These are phyloP conservation scores for Skeletonema menzelii DNA, from an alignment of 108 stramenopile genomes.

Conservation along the genomic window DNA sequence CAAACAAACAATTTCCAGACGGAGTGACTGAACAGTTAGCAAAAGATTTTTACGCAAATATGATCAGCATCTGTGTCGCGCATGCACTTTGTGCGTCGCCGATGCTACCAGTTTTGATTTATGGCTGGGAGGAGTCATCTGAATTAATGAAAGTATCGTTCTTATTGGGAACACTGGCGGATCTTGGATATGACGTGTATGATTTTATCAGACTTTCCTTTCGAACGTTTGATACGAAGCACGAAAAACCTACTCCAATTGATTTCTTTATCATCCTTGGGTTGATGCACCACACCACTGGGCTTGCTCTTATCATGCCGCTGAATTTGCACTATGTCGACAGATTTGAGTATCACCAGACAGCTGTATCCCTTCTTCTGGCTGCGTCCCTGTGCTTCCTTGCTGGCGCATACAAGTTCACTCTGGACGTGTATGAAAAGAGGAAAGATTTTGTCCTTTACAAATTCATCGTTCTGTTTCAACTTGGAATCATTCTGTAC, in stretches of 20 bases:
- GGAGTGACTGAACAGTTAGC: background rate
- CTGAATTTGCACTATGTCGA: background rate
- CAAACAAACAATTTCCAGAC: background rate
- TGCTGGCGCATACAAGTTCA: conserved; percentile 6
- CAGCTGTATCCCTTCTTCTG: conserved; percentile 5
- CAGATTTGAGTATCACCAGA: conserved; percentile 12
- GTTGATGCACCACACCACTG: background rate
- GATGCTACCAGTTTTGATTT: conserved; percentile 8
- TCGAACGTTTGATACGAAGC: background rate
- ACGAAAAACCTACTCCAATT: background rate
- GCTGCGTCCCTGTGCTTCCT: conserved; percentile 6
- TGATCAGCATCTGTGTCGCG: background rate
- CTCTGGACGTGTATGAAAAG: conserved; percentile 7
- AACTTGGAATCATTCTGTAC: conserved; percentile 10
- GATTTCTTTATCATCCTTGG: background rate
- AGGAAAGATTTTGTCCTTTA: conserved; percentile 4
- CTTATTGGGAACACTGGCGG: conserved; percentile 12
- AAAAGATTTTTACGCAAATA: background rate
- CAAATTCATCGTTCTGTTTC: conserved; percentile 7
- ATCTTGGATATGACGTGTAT: conserved; percentile 11
- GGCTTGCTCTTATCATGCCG: background rate
- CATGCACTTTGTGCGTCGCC: background rate
- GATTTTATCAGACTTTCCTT: background rate
- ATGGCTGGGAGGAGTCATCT: conserved; percentile 6
- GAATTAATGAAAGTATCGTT: background rate